Evolutionary conservation across 2,329 filamentous ascomycete genomes (phyloP), one percentile per base, ranked within the genome.

Genomic region (Trichophyton verrucosum): DNA sequence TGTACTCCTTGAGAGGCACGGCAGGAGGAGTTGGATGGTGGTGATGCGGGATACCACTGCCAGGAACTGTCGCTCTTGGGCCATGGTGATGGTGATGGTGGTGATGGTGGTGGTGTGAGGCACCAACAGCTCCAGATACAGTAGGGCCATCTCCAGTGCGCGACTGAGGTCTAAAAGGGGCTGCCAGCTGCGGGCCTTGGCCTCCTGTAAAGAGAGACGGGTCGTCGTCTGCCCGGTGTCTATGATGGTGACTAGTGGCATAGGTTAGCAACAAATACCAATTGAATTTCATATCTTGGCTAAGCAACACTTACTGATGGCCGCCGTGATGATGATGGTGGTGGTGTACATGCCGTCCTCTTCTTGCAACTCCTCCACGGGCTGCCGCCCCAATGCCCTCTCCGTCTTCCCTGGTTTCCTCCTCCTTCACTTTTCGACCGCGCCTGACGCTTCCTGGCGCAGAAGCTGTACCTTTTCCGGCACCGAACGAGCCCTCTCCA

Each of bases 401-500:
- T 63, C 84, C 72, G 49, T 83, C 89, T 36, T 79, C 78, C 64
- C 81, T 82, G 33, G 72, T 72, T 2, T 89, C 87, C 51, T 94
- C 90, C 59, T 95, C 88, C 69, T 90, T 89, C 1, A 86, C 77
- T 71, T 90, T 89, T 63, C 88, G 71, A 22, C 72, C 80, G 61
- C 86, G 81, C 69, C 85, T 84, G 47, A 79, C 80, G 51, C 82
- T 78, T 8, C 77, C 76, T 11, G 57, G 30, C n/a, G 53, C 33
- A 15, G 58, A 22, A 9, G 6, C 30, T 46, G 62, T 22, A 5
- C 60, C 60, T n/a, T n/a, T n/a, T 15, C 59, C 51, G 17, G 20
- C 6, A 22, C 59, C 57, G 17, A 38, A 17, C 7, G 27, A 40
- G n/a, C 17, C 36, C n/a, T 61, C 62, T 15, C 51, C 51, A 30